Base-by-base conservation (phyloP, 768 basidiomycete genomes). In the Amyloporia xantha region DNA sequence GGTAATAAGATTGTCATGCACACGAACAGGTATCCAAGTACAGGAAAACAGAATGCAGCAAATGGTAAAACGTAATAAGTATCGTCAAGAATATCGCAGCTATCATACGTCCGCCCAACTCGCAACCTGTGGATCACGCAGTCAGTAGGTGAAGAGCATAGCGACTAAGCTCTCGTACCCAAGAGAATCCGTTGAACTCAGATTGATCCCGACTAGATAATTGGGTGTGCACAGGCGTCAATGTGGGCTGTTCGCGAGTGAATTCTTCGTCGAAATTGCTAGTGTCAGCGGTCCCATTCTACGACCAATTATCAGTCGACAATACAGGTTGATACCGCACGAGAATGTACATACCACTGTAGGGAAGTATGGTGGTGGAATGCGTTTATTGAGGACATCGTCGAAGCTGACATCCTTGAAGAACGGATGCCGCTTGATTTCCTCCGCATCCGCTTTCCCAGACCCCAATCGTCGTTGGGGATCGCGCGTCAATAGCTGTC, bases 381-480 rank as follows among this genome's bases (percentile, higher is more conserved):
- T 92, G 51, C 94, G 90, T 69, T 98, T 98, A 72, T 96, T 77
- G 55, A 95, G 65, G n/a, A 99, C 88, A 66, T 97, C 95, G 56
- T 98, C 96, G 66, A 86, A 99, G 70, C 71, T 97, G 42, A 95
- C 89, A 64, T 98, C 96, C 68, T 94, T 93, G 79, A 99, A 99
- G 81, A 98, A 99, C 3, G 92, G 82, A 63, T 98, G 96, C 48
- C 81, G 77, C 71, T 99, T 99, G 72, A 99, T 95, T 59, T 97
- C 95, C 59, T 91, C 89, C 1, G 96, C 96, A 58, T 98, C 96
- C 50, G 82, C 81, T 63, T 92, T 90, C 15, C 83, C 84, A 21
- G 93, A 88, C 25, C 96, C 96, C 9, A 99, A 77, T 49, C 96
- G 89, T 24, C 91, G 89, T 21, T 69, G 64, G 24, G 96, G 94